These are phyloP conservation scores for Heliocybe sulcata DNA, from an alignment of 1,284 basidiomycete genomes.

Conservation along the genomic window DNA sequence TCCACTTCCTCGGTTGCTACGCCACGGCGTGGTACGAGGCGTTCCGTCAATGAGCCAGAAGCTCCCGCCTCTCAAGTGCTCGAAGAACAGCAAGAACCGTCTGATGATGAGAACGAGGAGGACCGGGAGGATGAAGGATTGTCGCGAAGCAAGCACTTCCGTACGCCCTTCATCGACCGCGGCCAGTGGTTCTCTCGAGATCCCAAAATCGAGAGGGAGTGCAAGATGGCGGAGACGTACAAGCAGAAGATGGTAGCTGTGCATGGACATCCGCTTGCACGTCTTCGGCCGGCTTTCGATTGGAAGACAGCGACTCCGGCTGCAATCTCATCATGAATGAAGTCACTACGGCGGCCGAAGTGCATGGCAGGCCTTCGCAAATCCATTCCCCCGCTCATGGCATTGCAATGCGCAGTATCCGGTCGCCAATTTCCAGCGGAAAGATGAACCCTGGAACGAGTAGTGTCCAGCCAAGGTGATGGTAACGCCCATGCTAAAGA, in stretches of 20 bases:
- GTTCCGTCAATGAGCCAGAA: neutral
- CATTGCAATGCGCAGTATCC: too few species aligned
- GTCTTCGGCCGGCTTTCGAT: neutral
- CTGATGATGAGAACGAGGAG: neutral
- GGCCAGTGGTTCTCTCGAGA: neutral
- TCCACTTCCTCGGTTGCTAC: neutral
- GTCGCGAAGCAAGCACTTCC: neutral
- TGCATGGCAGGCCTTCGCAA: too few species aligned
- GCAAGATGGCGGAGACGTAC: neutral
- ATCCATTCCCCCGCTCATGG: too few species aligned
- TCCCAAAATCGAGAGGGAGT: constrained; percentile 2
- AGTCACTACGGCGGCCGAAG: too few species aligned
- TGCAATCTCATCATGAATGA: too few species aligned
- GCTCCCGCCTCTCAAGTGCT: neutral
- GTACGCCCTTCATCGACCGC: neutral
- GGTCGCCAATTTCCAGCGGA: too few species aligned
- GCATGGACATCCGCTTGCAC: neutral
- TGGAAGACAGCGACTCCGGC: neutral
- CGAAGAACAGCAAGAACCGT: neutral
- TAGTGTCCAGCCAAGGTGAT: too few species aligned
- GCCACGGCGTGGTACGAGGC: neutral
- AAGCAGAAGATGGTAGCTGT: neutral
- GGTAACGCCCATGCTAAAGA: too few species aligned
- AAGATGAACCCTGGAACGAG: too few species aligned
- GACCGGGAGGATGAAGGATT: neutral